Conservation (phyloP, 345 rosid species). For the Eutrema yunnanense region DNA sequence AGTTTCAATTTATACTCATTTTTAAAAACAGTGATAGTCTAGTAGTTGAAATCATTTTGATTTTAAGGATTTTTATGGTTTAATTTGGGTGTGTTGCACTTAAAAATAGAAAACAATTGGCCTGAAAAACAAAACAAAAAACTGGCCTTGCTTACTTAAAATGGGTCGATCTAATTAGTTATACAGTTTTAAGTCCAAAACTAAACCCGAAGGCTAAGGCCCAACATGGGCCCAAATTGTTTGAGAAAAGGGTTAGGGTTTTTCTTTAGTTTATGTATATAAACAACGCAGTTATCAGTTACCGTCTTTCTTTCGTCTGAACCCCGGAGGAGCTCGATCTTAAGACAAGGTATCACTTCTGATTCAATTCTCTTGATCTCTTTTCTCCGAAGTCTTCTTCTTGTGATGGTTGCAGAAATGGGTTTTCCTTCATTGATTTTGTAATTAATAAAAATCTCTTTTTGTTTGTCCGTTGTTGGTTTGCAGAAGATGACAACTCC, state of each 20-base stretch:
- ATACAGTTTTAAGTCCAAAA: not conserved
- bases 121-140: too few relatives aligned
- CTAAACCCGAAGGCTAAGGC: not conserved
- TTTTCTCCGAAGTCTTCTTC: not conserved
- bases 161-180: not conserved
- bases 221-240: not conserved
- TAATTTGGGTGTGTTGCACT: not conserved
- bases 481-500: slow-evolving; percentile 22
- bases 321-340: slow-evolving; percentile 5
- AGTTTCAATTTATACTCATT: too few relatives aligned
- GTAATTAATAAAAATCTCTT: not conserved
- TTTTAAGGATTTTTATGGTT: not conserved
- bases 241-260: slow-evolving; percentile 6
- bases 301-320: not conserved
- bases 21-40: too few relatives aligned
- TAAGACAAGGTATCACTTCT: not conserved
- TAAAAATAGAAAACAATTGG: too few relatives aligned
- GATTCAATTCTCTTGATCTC: not conserved
- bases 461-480: not conserved
- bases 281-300: not conserved
- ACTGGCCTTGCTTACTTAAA: not conserved
- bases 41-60: too few relatives aligned
- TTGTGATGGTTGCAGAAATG: not conserved
- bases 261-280: not conserved
- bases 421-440: not conserved